Evolutionary conservation across 148 eudicot species (phyloP).

Genomic region (Nepenthes mirabilis): DNA sequence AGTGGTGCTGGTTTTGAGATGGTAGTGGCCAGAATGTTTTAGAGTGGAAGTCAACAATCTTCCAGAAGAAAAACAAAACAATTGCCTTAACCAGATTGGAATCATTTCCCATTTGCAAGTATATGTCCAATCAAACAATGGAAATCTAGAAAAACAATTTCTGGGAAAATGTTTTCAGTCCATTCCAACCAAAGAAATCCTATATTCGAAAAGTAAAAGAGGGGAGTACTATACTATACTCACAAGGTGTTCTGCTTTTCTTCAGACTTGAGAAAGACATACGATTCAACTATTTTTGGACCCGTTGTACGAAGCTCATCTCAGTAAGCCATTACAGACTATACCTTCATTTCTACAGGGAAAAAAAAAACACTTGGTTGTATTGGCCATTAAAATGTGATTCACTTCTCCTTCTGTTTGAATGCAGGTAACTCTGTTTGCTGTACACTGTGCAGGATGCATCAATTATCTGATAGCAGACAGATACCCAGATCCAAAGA

Average conservation of each 20-base stretch:
- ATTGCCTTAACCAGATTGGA: no score
- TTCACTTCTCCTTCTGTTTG: background rate
- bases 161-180: no score
- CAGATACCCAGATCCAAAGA: conserved; percentile 43
- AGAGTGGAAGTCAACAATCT: no score
- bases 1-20: no score
- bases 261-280: conserved; percentile 39
- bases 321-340: conserved; percentile 14
- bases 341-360: background rate
- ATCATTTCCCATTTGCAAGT: no score
- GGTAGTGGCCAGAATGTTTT: no score
- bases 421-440: conserved; percentile 74
- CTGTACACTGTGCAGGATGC: conserved; percentile 92
- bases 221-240: background rate
- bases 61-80: no score
- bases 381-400: background rate
- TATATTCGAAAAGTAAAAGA: no score
- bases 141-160: no score
- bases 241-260: background rate
- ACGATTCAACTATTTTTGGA: conserved; percentile 37
- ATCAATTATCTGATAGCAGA: conserved; percentile 77
- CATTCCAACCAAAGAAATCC: no score
- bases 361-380: background rate
- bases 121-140: no score
- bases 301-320: conserved; percentile 28